A percentile compares a stretch with the other conserved stretches of the same genome.
Conservation (phyloP, 2,329 filamentous ascomycete genomes). For the Claviceps arundinis region DNA sequence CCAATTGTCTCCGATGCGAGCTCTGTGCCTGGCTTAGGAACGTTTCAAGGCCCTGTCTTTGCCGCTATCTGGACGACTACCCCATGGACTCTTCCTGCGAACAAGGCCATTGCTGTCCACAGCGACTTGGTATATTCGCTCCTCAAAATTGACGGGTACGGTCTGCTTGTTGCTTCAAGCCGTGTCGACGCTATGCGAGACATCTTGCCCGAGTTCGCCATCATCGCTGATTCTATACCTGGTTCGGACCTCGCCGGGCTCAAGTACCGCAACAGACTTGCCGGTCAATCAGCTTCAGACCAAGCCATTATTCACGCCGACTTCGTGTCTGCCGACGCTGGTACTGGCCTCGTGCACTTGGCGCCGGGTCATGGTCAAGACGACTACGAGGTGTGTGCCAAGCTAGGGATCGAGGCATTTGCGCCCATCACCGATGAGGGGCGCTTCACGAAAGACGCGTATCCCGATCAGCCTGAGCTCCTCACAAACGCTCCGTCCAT, state of each 20-base stretch:
- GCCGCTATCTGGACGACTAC: constrained; percentile 99
- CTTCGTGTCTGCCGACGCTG: constrained; percentile 83
- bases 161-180: constrained; percentile 58
- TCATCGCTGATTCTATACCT: constrained; percentile 42
- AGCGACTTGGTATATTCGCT: constrained; percentile 61
- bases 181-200: constrained; percentile 48
- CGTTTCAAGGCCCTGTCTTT: constrained; percentile 40
- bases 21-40: constrained; percentile 20
- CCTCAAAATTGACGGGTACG: constrained; percentile 41
- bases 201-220: constrained; percentile 35
- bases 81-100: constrained; percentile 92
- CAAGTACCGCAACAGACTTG: constrained; percentile 59
- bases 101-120: constrained; percentile 76
- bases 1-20: constrained; percentile 39
- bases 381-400: constrained; percentile 72
- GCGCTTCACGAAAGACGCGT: constrained; percentile 65
- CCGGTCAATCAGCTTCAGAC: constrained; percentile 37
- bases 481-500: constrained; percentile 59
- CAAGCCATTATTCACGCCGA: constrained; percentile 71
- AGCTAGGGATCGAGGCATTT: constrained; percentile 57
- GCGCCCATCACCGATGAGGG: constrained; percentile 78
- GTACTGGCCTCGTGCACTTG: constrained; percentile 86
- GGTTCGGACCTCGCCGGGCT: constrained; percentile 54
- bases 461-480: constrained; percentile 51
- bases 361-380: constrained; percentile 95